These are phyloP conservation scores for Pestalotiopsis sp. DNA, from an alignment of 2,329 filamentous ascomycete species.

Conservation along the genomic window DNA sequence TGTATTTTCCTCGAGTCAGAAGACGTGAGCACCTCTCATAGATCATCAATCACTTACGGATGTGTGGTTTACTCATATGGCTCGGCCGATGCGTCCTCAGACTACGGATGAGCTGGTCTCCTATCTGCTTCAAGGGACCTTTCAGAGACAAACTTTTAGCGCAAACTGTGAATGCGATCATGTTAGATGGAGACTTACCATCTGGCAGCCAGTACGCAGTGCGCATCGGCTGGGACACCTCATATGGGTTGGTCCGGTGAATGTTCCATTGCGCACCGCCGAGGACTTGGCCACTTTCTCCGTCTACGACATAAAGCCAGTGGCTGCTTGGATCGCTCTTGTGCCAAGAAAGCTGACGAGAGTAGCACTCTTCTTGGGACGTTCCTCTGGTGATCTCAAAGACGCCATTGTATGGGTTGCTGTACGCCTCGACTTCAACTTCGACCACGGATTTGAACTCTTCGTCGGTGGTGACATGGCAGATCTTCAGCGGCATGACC, in stretches of 20 bases:
- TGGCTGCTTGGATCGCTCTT: conserved; percentile 18
- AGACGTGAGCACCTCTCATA: not conserved
- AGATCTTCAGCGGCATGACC: not conserved
- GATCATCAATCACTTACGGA: conserved; percentile 10
- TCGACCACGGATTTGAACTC: conserved; percentile 17
- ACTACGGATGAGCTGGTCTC: conserved; percentile 18
- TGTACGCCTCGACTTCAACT: conserved; percentile 21
- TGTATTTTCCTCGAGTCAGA: not conserved
- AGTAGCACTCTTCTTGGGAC: conserved; percentile 17
- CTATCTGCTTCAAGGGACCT: conserved; percentile 16
- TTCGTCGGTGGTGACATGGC: not conserved
- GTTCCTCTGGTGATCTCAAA: conserved; percentile 19
- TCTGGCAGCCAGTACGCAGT: not conserved
- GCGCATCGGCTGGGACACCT: not conserved
- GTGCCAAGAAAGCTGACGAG: conserved; percentile 21
- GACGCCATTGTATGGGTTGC: conserved; percentile 22
- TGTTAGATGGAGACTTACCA: not conserved
- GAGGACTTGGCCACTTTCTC: conserved; percentile 21
- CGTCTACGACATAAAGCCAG: conserved; percentile 24
- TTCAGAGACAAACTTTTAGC: not conserved
- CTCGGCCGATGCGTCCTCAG: conserved; percentile 16
- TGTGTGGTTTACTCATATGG: conserved; percentile 19
- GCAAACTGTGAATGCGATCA: not conserved
- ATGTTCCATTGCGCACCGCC: conserved; percentile 19
- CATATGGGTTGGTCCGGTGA: not conserved